These are phyloP conservation scores for Paraleonurus japonicus DNA, from an alignment of 257 asterid genomes.

Conservation along the genomic window DNA sequence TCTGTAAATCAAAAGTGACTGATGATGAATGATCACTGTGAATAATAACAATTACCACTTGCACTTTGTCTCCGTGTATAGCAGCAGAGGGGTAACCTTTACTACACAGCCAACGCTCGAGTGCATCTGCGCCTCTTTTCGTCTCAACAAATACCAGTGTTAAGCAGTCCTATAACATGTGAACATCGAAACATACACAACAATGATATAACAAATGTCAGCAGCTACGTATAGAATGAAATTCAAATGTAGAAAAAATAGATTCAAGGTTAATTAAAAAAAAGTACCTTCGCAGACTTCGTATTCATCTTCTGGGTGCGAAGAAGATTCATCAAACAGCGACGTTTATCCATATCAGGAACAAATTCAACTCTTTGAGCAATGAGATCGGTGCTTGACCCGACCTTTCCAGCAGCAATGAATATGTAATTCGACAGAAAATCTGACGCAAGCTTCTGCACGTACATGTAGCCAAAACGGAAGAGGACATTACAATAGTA, in stretches of 20 bases:
- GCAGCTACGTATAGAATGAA: neutral
- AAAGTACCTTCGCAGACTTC: conserved; percentile 40
- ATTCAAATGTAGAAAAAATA: neutral
- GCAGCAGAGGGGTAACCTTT: conserved; percentile 61
- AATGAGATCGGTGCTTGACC: conserved; percentile 70
- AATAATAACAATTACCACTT: conserved; percentile 41
- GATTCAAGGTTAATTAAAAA: neutral
- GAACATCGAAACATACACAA: neutral
- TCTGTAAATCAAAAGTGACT: neutral
- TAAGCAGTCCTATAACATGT: conserved; percentile 41
- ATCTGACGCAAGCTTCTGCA: conserved; percentile 69
- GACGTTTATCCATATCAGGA: conserved; percentile 48
- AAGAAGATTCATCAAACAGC: conserved; percentile 45
- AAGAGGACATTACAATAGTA: neutral
- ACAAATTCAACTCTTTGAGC: conserved; percentile 64
- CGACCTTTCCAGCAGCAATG: conserved; percentile 73
- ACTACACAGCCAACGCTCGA: conserved; percentile 52
- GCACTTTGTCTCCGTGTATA: conserved; percentile 85
- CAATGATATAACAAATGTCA: neutral
- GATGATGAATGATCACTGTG: neutral
- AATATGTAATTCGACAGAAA: conserved; percentile 57
- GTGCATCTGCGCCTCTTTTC: conserved; percentile 66
- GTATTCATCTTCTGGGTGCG: conserved; percentile 28
- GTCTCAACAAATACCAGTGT: conserved; percentile 78
- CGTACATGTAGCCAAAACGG: neutral